phyloP scores from a whole-genome alignment of 1,284 basidiomycete genomes.

The Fomitopsis pinicola region DNA sequence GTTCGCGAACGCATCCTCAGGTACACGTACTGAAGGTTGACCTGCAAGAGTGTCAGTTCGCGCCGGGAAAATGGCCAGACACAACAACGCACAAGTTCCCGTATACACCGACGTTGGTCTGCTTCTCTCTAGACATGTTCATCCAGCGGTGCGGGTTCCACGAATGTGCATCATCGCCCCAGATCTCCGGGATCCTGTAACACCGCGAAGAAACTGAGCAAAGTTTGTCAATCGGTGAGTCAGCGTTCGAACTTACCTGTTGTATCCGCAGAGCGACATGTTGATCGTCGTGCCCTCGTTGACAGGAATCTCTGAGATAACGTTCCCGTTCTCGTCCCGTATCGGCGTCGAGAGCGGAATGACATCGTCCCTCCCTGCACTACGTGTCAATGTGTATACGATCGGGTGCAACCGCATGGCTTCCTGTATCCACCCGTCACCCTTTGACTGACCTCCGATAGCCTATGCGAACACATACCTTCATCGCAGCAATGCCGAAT shows the following conservation, averaged over 20 bases:
- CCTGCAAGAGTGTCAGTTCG: not conserved
- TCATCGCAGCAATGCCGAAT: slow-evolving; percentile 47
- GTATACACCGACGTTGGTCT: slow-evolving; percentile 37
- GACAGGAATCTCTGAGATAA: slow-evolving; percentile 31
- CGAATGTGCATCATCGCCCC: slow-evolving; percentile 23
- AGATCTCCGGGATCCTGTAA: slow-evolving; percentile 19
- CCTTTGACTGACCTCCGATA: not conserved
- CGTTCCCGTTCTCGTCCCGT: slow-evolving; percentile 21
- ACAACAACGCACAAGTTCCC: slow-evolving; percentile 23
- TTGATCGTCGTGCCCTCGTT: slow-evolving; percentile 30
- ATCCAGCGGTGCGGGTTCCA: slow-evolving; percentile 27
- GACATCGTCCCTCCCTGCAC: slow-evolving; percentile 27
- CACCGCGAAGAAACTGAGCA: not conserved
- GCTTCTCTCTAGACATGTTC: slow-evolving; percentile 10
- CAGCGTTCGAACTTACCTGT: slow-evolving; percentile 22
- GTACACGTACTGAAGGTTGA: slow-evolving; percentile 1
- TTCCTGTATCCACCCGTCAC: slow-evolving; percentile 14
- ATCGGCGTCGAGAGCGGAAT: slow-evolving; percentile 28
- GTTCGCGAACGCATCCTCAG: not conserved
- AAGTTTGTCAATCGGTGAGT: too few species aligned
- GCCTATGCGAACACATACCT: slow-evolving; percentile 17
- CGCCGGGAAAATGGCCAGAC: too few species aligned
- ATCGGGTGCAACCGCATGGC: slow-evolving; percentile 28
- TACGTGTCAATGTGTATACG: slow-evolving; percentile 22
- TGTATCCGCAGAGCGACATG: slow-evolving; percentile 32